A percentile compares a stretch with the other conserved stretches of the same genome.
Evolutionary conservation across 768 basidiomycete species (phyloP).

Genomic region (Dentipellis fragilis): DNA sequence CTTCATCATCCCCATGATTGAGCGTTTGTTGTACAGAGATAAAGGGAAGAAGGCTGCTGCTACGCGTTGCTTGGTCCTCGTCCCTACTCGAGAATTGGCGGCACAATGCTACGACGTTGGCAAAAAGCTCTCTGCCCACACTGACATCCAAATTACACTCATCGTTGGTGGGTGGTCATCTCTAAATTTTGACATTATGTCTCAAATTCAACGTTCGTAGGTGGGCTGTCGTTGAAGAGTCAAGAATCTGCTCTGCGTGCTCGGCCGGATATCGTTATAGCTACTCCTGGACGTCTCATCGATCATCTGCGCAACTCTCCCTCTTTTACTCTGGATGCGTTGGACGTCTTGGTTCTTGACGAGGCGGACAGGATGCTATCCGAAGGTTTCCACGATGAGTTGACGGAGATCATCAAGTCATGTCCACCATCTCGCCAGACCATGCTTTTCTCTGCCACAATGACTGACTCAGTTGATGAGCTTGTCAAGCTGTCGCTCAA

Average conservation of each 20-base stretch:
- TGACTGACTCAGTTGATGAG: constrained; percentile 94
- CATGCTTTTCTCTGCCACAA: constrained; percentile 98
- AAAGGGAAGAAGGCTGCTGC: constrained; percentile 79
- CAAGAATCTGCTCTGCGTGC: constrained; percentile 81
- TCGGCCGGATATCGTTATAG: constrained; percentile 89
- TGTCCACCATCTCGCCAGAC: constrained; percentile 88
- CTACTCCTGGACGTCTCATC: constrained; percentile 87
- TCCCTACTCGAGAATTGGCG: constrained; percentile 91
- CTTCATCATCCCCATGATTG: constrained; percentile 89
- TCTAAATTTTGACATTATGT: not conserved
- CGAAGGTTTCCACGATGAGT: constrained; percentile 91
- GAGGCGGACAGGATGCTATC: constrained; percentile 97
- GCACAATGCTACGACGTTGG: constrained; percentile 95
- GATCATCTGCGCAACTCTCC: constrained; percentile 96
- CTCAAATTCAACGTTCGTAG: constrained; percentile 27
- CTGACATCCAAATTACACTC: constrained; percentile 87
- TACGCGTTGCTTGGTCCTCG: constrained; percentile 83
- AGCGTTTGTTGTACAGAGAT: constrained; percentile 87
- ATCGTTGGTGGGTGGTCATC: constrained; percentile 58
- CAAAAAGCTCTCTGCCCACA: constrained; percentile 71
- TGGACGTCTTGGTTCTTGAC: constrained; percentile 91
- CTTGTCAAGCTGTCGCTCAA: constrained; percentile 87
- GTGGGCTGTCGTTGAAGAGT: constrained; percentile 87
- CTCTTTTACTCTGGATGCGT: constrained; percentile 81
- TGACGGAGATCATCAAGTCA: constrained; percentile 85